Evolutionary conservation across 2,329 filamentous ascomycete genomes (phyloP).

Genomic region (Parafenestella ontariensis): DNA sequence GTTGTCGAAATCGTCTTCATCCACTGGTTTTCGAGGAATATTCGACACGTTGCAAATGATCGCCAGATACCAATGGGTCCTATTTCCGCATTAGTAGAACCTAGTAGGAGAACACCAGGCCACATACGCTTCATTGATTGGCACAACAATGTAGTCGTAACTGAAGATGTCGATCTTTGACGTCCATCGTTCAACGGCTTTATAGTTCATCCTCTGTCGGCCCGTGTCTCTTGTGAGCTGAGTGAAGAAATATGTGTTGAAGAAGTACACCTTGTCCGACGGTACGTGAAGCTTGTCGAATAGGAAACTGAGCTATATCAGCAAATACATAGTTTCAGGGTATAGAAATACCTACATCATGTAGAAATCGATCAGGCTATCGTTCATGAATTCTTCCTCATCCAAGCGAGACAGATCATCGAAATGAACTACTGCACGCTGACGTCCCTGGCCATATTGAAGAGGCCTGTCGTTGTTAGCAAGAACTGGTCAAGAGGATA

Average conservation of each 20-base stretch:
- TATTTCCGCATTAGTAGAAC: slow-evolving; percentile 8
- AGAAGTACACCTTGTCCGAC: slow-evolving; percentile 77
- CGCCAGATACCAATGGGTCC: slow-evolving; percentile 86
- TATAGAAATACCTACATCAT: slow-evolving; percentile 58
- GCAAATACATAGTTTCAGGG: not conserved
- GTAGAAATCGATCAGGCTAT: slow-evolving; percentile 91
- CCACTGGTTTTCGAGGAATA: slow-evolving; percentile 53
- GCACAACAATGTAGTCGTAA: slow-evolving; percentile 89
- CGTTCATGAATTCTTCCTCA: slow-evolving; percentile 87
- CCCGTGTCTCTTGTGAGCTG: slow-evolving; percentile 68
- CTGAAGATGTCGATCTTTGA: slow-evolving; percentile 81
- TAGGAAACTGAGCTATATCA: slow-evolving; percentile 27
- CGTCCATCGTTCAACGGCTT: slow-evolving; percentile 87
- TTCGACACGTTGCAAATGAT: slow-evolving; percentile 89
- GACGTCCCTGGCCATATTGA: slow-evolving; percentile 66
- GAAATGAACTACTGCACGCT: slow-evolving; percentile 70
- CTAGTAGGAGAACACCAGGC: not conserved
- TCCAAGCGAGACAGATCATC: slow-evolving; percentile 80
- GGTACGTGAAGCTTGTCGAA: slow-evolving; percentile 51
- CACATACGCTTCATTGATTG: slow-evolving; percentile 76
- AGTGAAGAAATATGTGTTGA: slow-evolving; percentile 92
- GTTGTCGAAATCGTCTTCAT: slow-evolving; percentile 16
- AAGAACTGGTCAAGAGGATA: not conserved
- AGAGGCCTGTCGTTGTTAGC: slow-evolving; percentile 56
- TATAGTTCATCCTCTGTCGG: slow-evolving; percentile 74